Conservation (phyloP, 2,329 filamentous ascomycete species). For the Phoma sp. region DNA sequence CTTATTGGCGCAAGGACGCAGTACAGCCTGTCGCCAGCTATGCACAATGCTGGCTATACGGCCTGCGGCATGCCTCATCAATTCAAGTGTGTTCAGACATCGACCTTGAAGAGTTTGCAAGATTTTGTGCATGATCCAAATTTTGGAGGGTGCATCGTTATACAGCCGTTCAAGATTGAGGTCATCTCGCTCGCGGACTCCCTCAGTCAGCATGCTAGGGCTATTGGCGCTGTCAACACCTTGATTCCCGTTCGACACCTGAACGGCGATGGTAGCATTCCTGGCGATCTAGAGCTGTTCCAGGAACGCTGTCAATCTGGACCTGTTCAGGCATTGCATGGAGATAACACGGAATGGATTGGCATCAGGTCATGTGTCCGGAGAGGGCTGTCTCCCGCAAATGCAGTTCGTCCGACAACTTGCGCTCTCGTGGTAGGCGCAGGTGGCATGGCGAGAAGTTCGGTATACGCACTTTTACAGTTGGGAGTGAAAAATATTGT, state of each 20-base stretch:
- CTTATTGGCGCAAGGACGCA: slow-evolving; percentile 75
- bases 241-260: slow-evolving; percentile 71
- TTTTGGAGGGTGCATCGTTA: slow-evolving; percentile 75
- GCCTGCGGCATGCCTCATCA: slow-evolving; percentile 71
- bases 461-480: slow-evolving; percentile 78
- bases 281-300: slow-evolving; percentile 60
- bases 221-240: slow-evolving; percentile 79
- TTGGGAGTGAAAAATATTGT: slow-evolving; percentile 78
- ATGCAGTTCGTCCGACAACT: slow-evolving; percentile 60
- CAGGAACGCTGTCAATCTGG: slow-evolving; percentile 68
- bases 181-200: slow-evolving; percentile 69
- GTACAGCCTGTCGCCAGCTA: slow-evolving; percentile 76
- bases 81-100: slow-evolving; percentile 69
- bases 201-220: slow-evolving; percentile 73
- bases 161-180: slow-evolving; percentile 76
- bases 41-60: slow-evolving; percentile 74
- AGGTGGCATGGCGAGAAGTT: slow-evolving; percentile 79
- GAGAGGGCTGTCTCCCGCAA: slow-evolving; percentile 73
- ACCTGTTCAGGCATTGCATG: slow-evolving; percentile 71
- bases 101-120: slow-evolving; percentile 67
- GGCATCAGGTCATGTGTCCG: slow-evolving; percentile 76
- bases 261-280: slow-evolving; percentile 62
- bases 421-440: slow-evolving; percentile 63
- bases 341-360: slow-evolving; percentile 84
- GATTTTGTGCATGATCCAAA: slow-evolving; percentile 67